Conservation (phyloP, 208 protist genomes). For the Trypanosoma mega region DNA sequence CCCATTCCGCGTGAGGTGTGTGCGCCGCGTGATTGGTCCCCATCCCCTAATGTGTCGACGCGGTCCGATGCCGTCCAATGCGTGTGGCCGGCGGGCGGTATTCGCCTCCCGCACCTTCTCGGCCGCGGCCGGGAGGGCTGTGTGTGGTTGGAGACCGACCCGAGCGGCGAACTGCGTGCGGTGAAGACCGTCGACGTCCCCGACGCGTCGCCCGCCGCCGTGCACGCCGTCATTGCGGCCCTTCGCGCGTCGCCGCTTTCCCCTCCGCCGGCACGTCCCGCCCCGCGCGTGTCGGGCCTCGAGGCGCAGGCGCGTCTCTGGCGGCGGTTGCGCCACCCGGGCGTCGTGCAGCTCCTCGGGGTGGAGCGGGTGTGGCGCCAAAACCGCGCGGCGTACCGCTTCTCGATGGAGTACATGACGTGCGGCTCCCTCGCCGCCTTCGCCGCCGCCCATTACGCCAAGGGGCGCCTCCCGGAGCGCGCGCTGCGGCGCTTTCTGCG, state of each 20-base stretch:
- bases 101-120: no score
- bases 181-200: constrained; percentile 26
- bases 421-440: constrained; percentile 20
- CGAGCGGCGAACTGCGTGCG: constrained; percentile 7
- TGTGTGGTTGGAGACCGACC: constrained; percentile 18
- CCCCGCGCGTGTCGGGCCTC: no score
- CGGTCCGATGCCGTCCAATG: no score
- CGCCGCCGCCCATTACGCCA: neutral
- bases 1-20: no score
- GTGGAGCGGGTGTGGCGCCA: constrained; percentile 47
- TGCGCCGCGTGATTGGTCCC: no score
- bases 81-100: no score
- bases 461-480: neutral
- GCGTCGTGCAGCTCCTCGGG: constrained; percentile 67
- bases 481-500: constrained; percentile 23
- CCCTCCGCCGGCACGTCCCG: no score
- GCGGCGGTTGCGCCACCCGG: constrained; percentile 70
- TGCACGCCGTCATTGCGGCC: constrained; percentile 12
- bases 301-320: constrained; percentile 68
- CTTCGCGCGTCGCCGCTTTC: no score
- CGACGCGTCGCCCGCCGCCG: neutral
- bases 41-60: no score
- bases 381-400: constrained; percentile 21
- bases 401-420: constrained; percentile 60
- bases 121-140: constrained; percentile 18